Percentiles rank a stretch among this genome's conserved stretches.
Evolutionary conservation across 2,329 filamentous ascomycete species (phyloP).

Genomic region (Erysiphe neolycopersici): DNA sequence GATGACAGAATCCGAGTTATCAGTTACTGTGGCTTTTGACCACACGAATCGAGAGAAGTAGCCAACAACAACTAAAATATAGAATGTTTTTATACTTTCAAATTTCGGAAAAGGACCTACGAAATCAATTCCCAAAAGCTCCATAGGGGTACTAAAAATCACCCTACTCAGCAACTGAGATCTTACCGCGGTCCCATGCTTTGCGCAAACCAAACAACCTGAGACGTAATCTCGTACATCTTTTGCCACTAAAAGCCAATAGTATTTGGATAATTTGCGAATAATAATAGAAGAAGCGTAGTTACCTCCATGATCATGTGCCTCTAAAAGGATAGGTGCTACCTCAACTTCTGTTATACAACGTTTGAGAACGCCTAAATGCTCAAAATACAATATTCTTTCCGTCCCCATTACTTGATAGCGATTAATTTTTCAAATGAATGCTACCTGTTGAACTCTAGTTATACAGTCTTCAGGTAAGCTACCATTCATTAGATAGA

Average conservation of each 20-base stretch:
- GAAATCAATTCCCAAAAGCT: too few species aligned
- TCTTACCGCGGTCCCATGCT: not conserved
- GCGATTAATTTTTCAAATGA: not conserved
- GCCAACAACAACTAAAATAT: too few species aligned
- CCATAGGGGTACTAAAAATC: too few species aligned
- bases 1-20: too few species aligned
- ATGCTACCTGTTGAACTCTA: not conserved
- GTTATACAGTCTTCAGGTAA: not conserved
- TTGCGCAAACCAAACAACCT: not conserved
- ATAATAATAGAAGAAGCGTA: not conserved
- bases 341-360: not conserved
- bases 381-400: not conserved
- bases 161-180: not conserved
- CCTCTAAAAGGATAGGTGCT: not conserved
- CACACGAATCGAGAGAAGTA: too few species aligned
- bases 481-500: not conserved
- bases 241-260: not conserved
- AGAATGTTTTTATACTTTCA: too few species aligned
- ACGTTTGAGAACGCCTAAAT: not conserved
- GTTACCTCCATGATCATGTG: not conserved
- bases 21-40: too few species aligned
- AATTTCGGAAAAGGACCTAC: too few species aligned
- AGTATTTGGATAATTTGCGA: not conserved
- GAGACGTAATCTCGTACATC: not conserved
- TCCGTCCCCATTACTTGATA: not conserved